Conservation (phyloP, 2,329 filamentous ascomycete species). For the Pseudogymnoascus verrucosus region DNA sequence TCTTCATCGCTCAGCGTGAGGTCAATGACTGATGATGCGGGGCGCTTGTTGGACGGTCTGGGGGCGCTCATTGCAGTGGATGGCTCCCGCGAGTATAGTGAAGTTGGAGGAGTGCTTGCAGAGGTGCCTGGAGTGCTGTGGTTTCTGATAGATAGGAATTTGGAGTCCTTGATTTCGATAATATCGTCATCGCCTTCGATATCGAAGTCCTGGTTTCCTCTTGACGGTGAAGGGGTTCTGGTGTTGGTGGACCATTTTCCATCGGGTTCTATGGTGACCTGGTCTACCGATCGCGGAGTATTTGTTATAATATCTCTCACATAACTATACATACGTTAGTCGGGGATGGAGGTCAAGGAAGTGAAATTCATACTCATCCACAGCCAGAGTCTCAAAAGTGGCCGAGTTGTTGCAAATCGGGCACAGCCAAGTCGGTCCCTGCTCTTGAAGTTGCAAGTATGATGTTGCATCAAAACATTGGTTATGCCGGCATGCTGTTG, state of each 20-base stretch:
- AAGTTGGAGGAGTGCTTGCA: slow-evolving; percentile 19
- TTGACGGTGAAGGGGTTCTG: slow-evolving; percentile 18
- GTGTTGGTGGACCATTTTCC: slow-evolving; percentile 58
- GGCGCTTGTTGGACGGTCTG: slow-evolving; percentile 32
- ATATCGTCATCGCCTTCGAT: slow-evolving; percentile 40
- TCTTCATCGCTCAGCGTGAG: slow-evolving; percentile 46
- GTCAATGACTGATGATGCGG: slow-evolving; percentile 43
- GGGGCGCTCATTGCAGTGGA: slow-evolving; percentile 30
- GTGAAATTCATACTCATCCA: slow-evolving; percentile 64
- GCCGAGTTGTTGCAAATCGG: slow-evolving; percentile 83
- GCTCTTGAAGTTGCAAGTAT: slow-evolving; percentile 89
- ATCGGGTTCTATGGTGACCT: slow-evolving; percentile 83
- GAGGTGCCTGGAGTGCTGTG: slow-evolving; percentile 22
- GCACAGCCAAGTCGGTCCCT: slow-evolving; percentile 94
- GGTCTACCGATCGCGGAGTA: slow-evolving; percentile 64
- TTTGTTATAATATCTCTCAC: slow-evolving; percentile 76
- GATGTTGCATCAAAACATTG: slow-evolving; percentile 93
- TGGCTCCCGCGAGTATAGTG: slow-evolving; percentile 23
- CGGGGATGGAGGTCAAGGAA: not conserved
- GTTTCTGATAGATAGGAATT: slow-evolving; percentile 31
- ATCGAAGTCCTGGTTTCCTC: slow-evolving; percentile 24
- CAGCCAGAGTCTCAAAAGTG: slow-evolving; percentile 71
- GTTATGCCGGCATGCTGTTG: slow-evolving; percentile 73
- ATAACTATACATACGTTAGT: slow-evolving; percentile 47
- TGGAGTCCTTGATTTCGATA: slow-evolving; percentile 37